A percentile compares a stretch with the other conserved stretches of the same genome.
Evolutionary conservation across 495 filamentous ascomycete species (phyloP).

Genomic region (Haplographium delicatum): DNA sequence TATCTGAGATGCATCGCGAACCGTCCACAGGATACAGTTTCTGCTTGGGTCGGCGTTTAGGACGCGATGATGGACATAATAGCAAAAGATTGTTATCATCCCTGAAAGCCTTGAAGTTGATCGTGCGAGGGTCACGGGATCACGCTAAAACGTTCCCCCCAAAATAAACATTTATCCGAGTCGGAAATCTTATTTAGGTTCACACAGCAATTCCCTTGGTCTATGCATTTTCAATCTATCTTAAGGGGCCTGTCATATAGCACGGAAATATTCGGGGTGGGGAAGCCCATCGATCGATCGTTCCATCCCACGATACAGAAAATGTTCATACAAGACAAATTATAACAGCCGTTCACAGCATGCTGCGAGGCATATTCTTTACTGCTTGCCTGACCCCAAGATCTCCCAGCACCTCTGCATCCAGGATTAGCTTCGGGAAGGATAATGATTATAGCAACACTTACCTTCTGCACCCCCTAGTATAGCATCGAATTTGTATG

Average conservation of each 20-base stretch:
- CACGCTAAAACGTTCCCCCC: too few species aligned
- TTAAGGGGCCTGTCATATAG: too few species aligned
- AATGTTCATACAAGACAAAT: too few species aligned
- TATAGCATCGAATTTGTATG: conserved; percentile 88
- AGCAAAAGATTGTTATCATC: not conserved
- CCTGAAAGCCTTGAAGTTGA: not conserved
- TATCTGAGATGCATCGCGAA: conserved; percentile 12
- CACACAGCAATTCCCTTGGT: too few species aligned
- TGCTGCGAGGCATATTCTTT: conserved; percentile 76
- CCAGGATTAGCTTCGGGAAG: not conserved
- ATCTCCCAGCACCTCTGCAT: conserved; percentile 67
- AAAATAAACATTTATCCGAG: too few species aligned
- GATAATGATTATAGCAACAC: not conserved
- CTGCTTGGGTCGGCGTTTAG: not conserved
- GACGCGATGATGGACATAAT: conserved; percentile 2
- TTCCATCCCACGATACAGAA: too few species aligned
- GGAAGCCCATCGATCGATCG: too few species aligned
- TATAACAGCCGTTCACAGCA: too few species aligned
- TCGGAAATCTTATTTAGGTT: too few species aligned
- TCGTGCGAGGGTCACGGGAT: not conserved
- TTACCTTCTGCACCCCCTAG: conserved; percentile 67
- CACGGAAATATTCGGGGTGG: too few species aligned
- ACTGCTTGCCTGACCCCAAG: conserved; percentile 78
- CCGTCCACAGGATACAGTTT: conserved; percentile 1
- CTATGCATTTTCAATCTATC: too few species aligned